Evolutionary conservation across 2,329 filamentous ascomycete genomes (phyloP).

Genomic region (Botryotinia narcissicola): DNA sequence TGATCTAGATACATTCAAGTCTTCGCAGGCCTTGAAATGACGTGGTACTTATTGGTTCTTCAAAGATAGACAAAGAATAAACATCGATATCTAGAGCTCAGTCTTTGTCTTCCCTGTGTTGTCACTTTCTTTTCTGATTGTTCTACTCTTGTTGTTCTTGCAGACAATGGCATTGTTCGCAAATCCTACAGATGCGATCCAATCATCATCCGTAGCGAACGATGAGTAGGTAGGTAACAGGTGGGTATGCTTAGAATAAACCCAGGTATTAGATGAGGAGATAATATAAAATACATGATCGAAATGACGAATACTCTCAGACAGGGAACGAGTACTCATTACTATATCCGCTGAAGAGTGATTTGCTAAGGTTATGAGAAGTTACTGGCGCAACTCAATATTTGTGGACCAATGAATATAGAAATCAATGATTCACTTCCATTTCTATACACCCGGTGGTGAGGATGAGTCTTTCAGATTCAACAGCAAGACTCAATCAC

Average conservation of each 20-base stretch:
- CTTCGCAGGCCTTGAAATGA: background rate
- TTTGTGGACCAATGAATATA: too few species aligned
- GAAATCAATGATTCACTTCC: background rate
- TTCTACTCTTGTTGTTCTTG: background rate
- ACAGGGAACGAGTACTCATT: too few species aligned
- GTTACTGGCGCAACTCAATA: too few species aligned
- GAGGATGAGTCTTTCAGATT: background rate
- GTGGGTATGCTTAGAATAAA: too few species aligned
- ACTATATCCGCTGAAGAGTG: background rate
- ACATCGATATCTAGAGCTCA: background rate
- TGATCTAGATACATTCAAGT: background rate
- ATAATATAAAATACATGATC: fast-evolving
- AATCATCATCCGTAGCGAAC: too few species aligned
- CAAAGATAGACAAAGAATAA: background rate
- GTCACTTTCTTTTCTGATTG: background rate
- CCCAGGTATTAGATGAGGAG: too few species aligned
- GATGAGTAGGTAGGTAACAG: too few species aligned
- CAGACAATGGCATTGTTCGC: background rate
- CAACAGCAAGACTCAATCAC: background rate
- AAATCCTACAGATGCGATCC: too few species aligned
- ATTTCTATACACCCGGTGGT: fast-evolving
- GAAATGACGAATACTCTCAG: too few species aligned
- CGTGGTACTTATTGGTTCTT: background rate
- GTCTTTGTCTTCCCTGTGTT: background rate
- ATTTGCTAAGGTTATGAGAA: background rate